Conservation (phyloP, 2,329 filamentous ascomycete species). For the Diplodia corticola region DNA sequence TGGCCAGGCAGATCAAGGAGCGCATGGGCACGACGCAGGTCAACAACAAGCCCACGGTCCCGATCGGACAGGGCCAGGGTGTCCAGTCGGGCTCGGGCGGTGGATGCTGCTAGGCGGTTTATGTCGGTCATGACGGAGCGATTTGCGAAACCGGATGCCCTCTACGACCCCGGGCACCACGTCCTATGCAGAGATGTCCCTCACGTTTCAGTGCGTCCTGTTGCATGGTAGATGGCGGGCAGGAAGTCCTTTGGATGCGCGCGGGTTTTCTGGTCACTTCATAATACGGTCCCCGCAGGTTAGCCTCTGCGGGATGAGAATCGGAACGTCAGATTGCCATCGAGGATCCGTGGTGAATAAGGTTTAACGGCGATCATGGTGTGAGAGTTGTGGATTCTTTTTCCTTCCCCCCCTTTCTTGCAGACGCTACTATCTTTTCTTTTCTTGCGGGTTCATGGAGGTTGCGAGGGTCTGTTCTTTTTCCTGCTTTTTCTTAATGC, state of each 20-base stretch:
- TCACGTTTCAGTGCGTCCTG: slow-evolving; percentile 23
- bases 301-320: slow-evolving; percentile 17
- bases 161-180: slow-evolving; percentile 17
- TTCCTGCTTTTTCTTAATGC: slow-evolving; percentile 17
- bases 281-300: slow-evolving; percentile 17
- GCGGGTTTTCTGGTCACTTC: slow-evolving; percentile 22
- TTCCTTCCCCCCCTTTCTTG: slow-evolving; percentile 14
- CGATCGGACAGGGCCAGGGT: slow-evolving; percentile 91
- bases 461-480: slow-evolving; percentile 13
- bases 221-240: slow-evolving; percentile 24
- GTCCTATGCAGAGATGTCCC: slow-evolving; percentile 19
- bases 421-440: slow-evolving; percentile 14
- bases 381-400: slow-evolving; percentile 21
- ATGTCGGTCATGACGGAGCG: slow-evolving; percentile 16
- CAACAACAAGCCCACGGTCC: slow-evolving; percentile 98
- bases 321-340: slow-evolving; percentile 23
- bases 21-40: slow-evolving; percentile 96
- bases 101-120: slow-evolving; percentile 74
- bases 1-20: slow-evolving; percentile 99
- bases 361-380: slow-evolving; percentile 22
- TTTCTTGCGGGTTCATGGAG: slow-evolving; percentile 14
- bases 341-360: slow-evolving; percentile 23
- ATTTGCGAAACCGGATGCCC: slow-evolving; percentile 18
- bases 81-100: slow-evolving; percentile 83
- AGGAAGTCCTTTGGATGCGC: slow-evolving; percentile 24